These are phyloP conservation scores for Melastoma malabathricum DNA, from an alignment of 345 rosid species.

Conservation along the genomic window DNA sequence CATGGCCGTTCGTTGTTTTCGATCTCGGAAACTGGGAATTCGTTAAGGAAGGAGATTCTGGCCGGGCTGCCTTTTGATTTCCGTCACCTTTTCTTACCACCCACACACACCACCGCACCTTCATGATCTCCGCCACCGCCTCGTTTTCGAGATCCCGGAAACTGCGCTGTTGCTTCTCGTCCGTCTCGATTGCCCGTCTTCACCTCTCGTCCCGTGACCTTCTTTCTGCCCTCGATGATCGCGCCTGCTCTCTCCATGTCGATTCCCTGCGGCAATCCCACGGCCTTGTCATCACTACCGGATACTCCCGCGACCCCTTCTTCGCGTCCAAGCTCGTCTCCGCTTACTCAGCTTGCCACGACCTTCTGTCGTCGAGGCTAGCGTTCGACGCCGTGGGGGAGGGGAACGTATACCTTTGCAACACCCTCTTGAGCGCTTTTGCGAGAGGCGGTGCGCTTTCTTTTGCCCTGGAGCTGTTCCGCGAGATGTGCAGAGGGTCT, in stretches of 20 bases:
- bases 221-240: constrained; percentile 17
- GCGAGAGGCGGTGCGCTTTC: constrained; percentile 19
- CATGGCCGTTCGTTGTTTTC: too few species aligned
- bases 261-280: constrained; percentile 26
- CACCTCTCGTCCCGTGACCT: constrained; percentile 9
- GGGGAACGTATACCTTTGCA: constrained; percentile 29
- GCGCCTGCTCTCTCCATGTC: not conserved
- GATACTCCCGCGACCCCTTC: constrained; percentile 22
- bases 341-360: constrained; percentile 27
- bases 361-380: constrained; percentile 17
- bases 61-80: too few species aligned
- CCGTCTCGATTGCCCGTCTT: too few species aligned
- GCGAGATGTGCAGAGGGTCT: constrained; percentile 17
- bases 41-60: too few species aligned
- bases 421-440: constrained; percentile 44
- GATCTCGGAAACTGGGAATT: too few species aligned
- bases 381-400: constrained; percentile 25
- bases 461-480: constrained; percentile 31
- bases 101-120: too few species aligned
- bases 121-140: too few species aligned
- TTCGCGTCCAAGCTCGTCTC: constrained; percentile 49
- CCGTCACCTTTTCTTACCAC: too few species aligned
- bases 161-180: too few species aligned
- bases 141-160: too few species aligned
- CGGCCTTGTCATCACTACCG: constrained; percentile 22